Percentiles rank a stretch among this genome's conserved stretches.
phyloP scores from a whole-genome alignment of 2,329 filamentous ascomycete species.

The Xylariaceae sp. region DNA sequence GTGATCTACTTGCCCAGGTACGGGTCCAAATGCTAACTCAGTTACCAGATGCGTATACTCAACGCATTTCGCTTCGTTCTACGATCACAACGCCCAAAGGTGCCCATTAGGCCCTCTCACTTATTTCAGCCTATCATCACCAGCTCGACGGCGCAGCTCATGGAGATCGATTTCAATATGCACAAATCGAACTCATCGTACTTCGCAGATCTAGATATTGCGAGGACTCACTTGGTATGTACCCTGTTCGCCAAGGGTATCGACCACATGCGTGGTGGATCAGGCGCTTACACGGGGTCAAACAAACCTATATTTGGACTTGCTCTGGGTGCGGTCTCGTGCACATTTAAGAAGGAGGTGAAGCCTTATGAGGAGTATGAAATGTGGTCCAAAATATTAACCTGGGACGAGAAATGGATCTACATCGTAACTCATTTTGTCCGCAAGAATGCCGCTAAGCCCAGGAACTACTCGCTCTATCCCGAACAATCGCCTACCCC shows the following conservation, averaged over 20 bases:
- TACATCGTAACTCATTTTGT: slow-evolving; percentile 62
- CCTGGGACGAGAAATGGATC: slow-evolving; percentile 64
- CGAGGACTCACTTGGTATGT: slow-evolving; percentile 68
- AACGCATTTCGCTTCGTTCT: slow-evolving; percentile 51
- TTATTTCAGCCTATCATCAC: slow-evolving; percentile 70
- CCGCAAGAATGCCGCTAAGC: slow-evolving; percentile 44
- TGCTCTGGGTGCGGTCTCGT: slow-evolving; percentile 60
- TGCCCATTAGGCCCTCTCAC: slow-evolving; percentile 52
- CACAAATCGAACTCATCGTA: slow-evolving; percentile 76
- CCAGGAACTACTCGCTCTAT: slow-evolving; percentile 40
- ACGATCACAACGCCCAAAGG: slow-evolving; percentile 49
- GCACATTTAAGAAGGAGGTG: slow-evolving; percentile 60
- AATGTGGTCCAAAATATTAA: slow-evolving; percentile 56
- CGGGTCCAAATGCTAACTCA: slow-evolving; percentile 7
- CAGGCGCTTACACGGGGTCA: slow-evolving; percentile 38
- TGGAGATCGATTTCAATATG: slow-evolving; percentile 75
- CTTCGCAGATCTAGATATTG: slow-evolving; percentile 72
- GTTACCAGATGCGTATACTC: slow-evolving; percentile 40
- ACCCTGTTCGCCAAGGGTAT: slow-evolving; percentile 47
- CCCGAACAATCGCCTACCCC: slow-evolving; percentile 37
- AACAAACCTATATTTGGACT: slow-evolving; percentile 41
- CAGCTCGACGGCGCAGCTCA: slow-evolving; percentile 63
- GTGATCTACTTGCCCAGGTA: slow-evolving; percentile 35
- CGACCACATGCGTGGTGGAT: slow-evolving; percentile 42
- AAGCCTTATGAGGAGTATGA: slow-evolving; percentile 59